These are phyloP conservation scores for Fusarium decemcellulare DNA, from an alignment of 2,329 filamentous ascomycete species.

Conservation along the genomic window DNA sequence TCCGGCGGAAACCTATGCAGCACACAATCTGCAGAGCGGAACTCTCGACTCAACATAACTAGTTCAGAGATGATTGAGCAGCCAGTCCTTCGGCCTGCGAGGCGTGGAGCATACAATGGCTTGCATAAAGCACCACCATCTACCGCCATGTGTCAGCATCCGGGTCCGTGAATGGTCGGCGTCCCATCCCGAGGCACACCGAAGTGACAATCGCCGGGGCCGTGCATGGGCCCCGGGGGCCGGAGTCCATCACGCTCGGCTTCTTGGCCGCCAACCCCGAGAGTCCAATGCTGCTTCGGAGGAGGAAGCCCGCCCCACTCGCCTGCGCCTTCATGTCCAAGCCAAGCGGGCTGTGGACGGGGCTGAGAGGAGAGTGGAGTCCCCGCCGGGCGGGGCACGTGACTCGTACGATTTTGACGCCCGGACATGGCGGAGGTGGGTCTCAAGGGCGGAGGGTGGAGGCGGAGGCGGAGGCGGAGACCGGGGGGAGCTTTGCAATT, in stretches of 20 bases:
- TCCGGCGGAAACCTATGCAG: no score
- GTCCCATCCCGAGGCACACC: slow-evolving; percentile 4
- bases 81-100: not conserved
- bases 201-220: slow-evolving; percentile 6
- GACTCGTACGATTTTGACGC: slow-evolving; percentile 35
- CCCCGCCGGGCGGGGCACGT: slow-evolving; percentile 42
- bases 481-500: not conserved
- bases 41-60: slow-evolving; percentile 5
- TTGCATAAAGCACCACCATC: slow-evolving; percentile 1
- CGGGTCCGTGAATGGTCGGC: not conserved
- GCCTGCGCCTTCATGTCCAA: slow-evolving; percentile 9
- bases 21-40: not conserved
- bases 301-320: slow-evolving; percentile 27
- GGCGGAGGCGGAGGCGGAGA: slow-evolving; percentile 16
- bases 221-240: not conserved
- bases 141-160: slow-evolving; percentile 1
- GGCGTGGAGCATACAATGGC: not conserved
- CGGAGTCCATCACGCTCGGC: slow-evolving; percentile 13
- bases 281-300: slow-evolving; percentile 5
- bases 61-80: not conserved
- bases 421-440: slow-evolving; percentile 24
- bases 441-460: slow-evolving; percentile 16
- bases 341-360: slow-evolving; percentile 27
- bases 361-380: slow-evolving; percentile 19
- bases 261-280: slow-evolving; percentile 7